A percentile compares a stretch with the other conserved stretches of the same genome.
Evolutionary conservation across 2,329 filamentous ascomycete genomes (phyloP).

Genomic region (Trichoderma aggressivum): DNA sequence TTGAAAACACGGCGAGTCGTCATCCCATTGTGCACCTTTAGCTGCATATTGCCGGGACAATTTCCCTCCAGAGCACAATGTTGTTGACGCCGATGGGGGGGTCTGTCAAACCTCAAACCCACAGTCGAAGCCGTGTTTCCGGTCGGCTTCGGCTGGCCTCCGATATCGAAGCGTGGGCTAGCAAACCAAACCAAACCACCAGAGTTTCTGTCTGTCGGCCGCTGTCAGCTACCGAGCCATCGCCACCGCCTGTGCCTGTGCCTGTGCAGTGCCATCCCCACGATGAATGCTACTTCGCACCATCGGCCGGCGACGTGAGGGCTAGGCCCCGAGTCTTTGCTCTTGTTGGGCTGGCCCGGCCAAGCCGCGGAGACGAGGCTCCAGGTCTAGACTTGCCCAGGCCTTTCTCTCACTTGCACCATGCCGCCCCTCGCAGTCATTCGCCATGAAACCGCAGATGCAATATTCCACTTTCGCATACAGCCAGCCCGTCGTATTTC

Average conservation of each 20-base stretch:
- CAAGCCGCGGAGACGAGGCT: slow-evolving; percentile 1
- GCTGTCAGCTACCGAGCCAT: background rate
- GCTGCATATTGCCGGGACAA: background rate
- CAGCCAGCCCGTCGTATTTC: background rate
- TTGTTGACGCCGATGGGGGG: background rate
- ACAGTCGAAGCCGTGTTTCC: background rate
- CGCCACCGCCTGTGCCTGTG: background rate
- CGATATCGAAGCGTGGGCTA: slow-evolving; percentile 2
- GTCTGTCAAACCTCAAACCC: background rate
- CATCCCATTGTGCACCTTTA: background rate
- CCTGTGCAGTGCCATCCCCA: background rate
- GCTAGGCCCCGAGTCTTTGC: background rate
- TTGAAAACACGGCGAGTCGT: slow-evolving; percentile 1
- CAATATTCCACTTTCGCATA: slow-evolving; percentile 5
- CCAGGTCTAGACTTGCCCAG: slow-evolving; percentile 11
- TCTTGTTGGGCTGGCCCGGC: background rate
- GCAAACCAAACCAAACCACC: background rate
- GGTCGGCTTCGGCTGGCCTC: background rate
- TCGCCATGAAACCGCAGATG: background rate
- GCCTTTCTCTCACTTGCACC: background rate
- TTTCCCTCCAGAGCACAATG: background rate
- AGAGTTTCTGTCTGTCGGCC: background rate
- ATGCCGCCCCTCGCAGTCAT: background rate
- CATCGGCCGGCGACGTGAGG: background rate
- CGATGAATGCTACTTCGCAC: background rate